Evolutionary conservation across 2,329 filamentous ascomycete genomes (phyloP).

Genomic region (Alternaria rosae): DNA sequence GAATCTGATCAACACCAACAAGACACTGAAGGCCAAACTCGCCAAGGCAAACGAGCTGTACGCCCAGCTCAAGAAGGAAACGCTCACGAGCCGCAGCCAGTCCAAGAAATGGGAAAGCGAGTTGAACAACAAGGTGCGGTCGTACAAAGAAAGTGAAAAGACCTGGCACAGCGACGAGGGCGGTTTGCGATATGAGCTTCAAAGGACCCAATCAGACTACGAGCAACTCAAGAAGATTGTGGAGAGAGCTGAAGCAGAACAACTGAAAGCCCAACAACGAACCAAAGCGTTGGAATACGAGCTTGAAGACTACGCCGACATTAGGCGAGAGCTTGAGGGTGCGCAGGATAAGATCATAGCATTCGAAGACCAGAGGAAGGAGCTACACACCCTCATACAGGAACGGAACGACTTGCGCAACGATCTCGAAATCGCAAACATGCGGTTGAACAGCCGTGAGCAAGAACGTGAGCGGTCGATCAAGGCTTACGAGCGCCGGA

Average conservation of each 20-base stretch:
- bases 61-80: conserved; percentile 74
- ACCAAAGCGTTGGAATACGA: conserved; percentile 67
- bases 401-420: conserved; percentile 66
- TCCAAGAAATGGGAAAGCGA: conserved; percentile 81
- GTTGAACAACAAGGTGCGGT: conserved; percentile 70
- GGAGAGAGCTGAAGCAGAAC: conserved; percentile 72
- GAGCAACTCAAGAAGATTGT: conserved; percentile 71
- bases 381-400: conserved; percentile 63
- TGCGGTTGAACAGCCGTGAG: conserved; percentile 64
- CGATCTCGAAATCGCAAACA: conserved; percentile 65
- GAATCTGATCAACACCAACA: conserved; percentile 79
- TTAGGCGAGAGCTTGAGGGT: conserved; percentile 41
- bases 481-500: conserved; percentile 57
- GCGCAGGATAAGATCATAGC: conserved; percentile 43
- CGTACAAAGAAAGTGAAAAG: conserved; percentile 74
- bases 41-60: conserved; percentile 76
- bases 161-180: conserved; percentile 67
- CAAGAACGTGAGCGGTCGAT: conserved; percentile 58
- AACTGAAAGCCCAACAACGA: conserved; percentile 61
- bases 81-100: conserved; percentile 73
- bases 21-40: conserved; percentile 74
- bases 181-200: conserved; percentile 65
- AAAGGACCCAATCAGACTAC: conserved; percentile 65
- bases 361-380: conserved; percentile 42
- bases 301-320: conserved; percentile 64